Percentiles rank a stretch among this genome's conserved stretches.
These are phyloP conservation scores for Xerocomus potaroensis DNA, from an alignment of 768 basidiomycete genomes.

Conservation along the genomic window DNA sequence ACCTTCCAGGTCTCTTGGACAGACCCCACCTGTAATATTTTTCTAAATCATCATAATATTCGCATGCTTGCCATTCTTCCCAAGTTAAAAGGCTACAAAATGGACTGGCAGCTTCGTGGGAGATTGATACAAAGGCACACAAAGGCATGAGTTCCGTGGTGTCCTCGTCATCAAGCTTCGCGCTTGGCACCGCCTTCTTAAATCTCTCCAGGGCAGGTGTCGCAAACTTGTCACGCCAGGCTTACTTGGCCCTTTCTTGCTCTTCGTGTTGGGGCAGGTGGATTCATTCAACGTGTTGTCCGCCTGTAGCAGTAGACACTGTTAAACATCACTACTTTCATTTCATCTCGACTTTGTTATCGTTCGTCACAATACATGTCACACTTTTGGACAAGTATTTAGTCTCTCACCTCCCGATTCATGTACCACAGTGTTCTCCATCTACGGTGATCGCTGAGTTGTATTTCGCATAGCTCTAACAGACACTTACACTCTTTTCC, in stretches of 20 bases:
- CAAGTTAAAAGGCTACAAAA: conserved; percentile 69
- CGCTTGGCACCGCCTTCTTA: conserved; percentile 58
- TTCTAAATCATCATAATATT: conserved; percentile 67
- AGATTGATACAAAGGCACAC: conserved; percentile 75
- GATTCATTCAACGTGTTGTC: conserved; percentile 68
- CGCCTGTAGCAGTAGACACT: too few relatives aligned
- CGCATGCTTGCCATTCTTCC: conserved; percentile 62
- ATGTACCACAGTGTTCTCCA: too few relatives aligned
- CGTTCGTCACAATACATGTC: too few relatives aligned
- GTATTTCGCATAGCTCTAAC: too few relatives aligned
- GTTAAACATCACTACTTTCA: too few relatives aligned
- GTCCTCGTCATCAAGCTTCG: conserved; percentile 52
- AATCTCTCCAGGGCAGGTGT: conserved; percentile 54
- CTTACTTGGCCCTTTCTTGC: conserved; percentile 39
- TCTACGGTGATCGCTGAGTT: too few relatives aligned
- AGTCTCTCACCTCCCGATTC: too few relatives aligned
- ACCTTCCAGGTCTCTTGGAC: conserved; percentile 13
- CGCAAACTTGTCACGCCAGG: conserved; percentile 58
- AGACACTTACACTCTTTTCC: conserved; percentile 39
- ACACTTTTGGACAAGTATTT: too few relatives aligned
- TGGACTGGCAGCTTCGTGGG: conserved; percentile 45
- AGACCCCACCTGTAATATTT: conserved; percentile 76
- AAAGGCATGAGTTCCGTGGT: conserved; percentile 59
- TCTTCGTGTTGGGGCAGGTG: conserved; percentile 58
- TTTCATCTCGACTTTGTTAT: too few relatives aligned